These are phyloP conservation scores for Mucuna pruriens DNA, from an alignment of 306 rosid species.

Conservation along the genomic window DNA sequence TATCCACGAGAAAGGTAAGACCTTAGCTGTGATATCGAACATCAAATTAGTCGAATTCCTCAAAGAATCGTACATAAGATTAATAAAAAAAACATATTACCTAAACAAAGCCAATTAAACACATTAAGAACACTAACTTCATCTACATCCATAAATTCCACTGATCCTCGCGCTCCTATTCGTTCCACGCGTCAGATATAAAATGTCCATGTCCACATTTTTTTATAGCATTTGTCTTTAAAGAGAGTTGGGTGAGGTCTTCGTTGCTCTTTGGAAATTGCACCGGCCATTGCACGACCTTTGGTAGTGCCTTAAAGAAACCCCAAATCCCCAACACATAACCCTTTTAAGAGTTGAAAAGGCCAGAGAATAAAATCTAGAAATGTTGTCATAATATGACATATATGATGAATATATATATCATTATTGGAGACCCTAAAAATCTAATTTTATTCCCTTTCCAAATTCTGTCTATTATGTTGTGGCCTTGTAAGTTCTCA, in stretches of 20 bases:
- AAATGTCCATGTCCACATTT: background rate
- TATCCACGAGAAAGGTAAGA: slow-evolving; percentile 30
- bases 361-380: slow-evolving; percentile 56
- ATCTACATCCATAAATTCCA: slow-evolving; percentile 42
- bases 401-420: background rate
- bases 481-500: slow-evolving; percentile 15
- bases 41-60: slow-evolving; percentile 42
- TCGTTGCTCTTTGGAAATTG: slow-evolving; percentile 39
- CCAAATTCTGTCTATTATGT: slow-evolving; percentile 32
- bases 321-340: slow-evolving; percentile 13
- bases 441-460: slow-evolving; percentile 65
- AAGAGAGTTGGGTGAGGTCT: slow-evolving; percentile 50
- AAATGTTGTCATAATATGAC: slow-evolving; percentile 33
- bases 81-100: slow-evolving; percentile 40
- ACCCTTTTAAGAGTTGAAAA: slow-evolving; percentile 1
- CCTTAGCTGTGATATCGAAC: slow-evolving; percentile 54
- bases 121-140: slow-evolving; percentile 37
- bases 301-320: slow-evolving; percentile 39
- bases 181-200: slow-evolving; percentile 52
- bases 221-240: slow-evolving; percentile 12
- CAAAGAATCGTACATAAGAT: slow-evolving; percentile 18
- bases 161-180: slow-evolving; percentile 48
- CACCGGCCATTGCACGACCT: slow-evolving; percentile 91
- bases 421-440: slow-evolving; percentile 13
- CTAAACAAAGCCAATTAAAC: slow-evolving; percentile 40